A percentile compares a stretch with the other conserved stretches of the same genome.
These are phyloP conservation scores for Sclerotinia nivalis DNA, from an alignment of 2,329 filamentous ascomycete genomes.

Conservation along the genomic window DNA sequence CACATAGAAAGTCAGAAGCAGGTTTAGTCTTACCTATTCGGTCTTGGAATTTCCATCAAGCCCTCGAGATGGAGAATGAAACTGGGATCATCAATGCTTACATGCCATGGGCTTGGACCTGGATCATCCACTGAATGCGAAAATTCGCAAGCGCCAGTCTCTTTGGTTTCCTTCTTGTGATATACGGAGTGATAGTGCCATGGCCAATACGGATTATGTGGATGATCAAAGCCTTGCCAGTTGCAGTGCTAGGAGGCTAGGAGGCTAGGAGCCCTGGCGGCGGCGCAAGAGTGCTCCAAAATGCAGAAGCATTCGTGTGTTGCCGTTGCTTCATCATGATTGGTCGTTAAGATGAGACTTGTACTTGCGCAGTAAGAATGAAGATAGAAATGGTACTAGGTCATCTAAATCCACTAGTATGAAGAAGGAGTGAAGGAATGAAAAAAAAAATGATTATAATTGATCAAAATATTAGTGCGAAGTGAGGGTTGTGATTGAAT, in stretches of 20 bases:
- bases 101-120: slow-evolving; percentile 14
- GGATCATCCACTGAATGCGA: neutral
- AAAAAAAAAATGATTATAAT: slow-evolving; percentile 5
- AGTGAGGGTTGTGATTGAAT: neutral
- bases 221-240: slow-evolving; percentile 22
- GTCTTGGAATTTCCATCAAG: slow-evolving; percentile 11
- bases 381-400: slow-evolving; percentile 16
- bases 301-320: slow-evolving; percentile 18
- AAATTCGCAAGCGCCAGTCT: slow-evolving; percentile 19
- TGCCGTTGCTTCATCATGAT: slow-evolving; percentile 2
- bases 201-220: slow-evolving; percentile 12
- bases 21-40: neutral
- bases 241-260: neutral
- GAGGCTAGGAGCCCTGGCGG: slow-evolving; percentile 5
- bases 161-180: slow-evolving; percentile 7
- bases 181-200: neutral
- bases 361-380: slow-evolving; percentile 19
- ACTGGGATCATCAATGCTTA: slow-evolving; percentile 20
- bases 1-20: neutral
- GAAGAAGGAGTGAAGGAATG: slow-evolving; percentile 1
- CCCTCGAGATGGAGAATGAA: neutral
- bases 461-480: neutral
- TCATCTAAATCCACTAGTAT: slow-evolving; percentile 6
- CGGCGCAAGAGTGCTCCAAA: slow-evolving; percentile 19
- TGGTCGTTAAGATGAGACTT: slow-evolving; percentile 22